Percentiles rank a stretch among this genome's conserved stretches.
Conservation (phyloP, 805 yeast genomes). For the Candida piceae region DNA sequence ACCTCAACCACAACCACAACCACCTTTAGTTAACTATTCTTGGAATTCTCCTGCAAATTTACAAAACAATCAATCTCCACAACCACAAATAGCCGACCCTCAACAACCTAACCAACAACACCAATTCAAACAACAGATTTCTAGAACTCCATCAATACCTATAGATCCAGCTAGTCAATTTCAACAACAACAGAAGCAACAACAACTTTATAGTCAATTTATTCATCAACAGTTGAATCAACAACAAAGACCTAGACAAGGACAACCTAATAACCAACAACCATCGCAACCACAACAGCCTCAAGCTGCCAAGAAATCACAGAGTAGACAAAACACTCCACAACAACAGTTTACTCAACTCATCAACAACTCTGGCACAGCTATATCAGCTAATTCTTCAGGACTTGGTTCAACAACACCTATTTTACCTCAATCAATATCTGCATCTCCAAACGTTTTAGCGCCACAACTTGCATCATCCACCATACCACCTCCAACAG, state of each 20-base stretch:
- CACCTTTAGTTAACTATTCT: no score
- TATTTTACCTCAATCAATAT: background rate
- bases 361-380: slow-evolving; percentile 11
- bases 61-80: no score
- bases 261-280: no score
- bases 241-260: slow-evolving; percentile 15
- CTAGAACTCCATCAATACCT: no score
- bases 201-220: slow-evolving; percentile 13
- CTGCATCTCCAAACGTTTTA: slow-evolving; percentile 23
- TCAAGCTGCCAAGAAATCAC: no score
- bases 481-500: background rate
- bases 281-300: no score
- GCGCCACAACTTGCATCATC: slow-evolving; percentile 20
- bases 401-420: slow-evolving; percentile 1
- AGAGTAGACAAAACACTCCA: slow-evolving; percentile 11
- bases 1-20: slow-evolving; percentile 14
- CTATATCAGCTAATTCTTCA: slow-evolving; percentile 22
- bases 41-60: no score
- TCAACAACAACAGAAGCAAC: slow-evolving; percentile 15
- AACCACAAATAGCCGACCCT: background rate
- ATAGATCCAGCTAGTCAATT: slow-evolving; percentile 2
- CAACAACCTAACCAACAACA: slow-evolving; percentile 4
- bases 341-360: slow-evolving; percentile 16
- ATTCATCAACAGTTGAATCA: slow-evolving; percentile 21
- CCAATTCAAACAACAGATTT: slow-evolving; percentile 17